Base-by-base conservation (phyloP, 805 yeast species). In the Wickerhamiella galacta region DNA sequence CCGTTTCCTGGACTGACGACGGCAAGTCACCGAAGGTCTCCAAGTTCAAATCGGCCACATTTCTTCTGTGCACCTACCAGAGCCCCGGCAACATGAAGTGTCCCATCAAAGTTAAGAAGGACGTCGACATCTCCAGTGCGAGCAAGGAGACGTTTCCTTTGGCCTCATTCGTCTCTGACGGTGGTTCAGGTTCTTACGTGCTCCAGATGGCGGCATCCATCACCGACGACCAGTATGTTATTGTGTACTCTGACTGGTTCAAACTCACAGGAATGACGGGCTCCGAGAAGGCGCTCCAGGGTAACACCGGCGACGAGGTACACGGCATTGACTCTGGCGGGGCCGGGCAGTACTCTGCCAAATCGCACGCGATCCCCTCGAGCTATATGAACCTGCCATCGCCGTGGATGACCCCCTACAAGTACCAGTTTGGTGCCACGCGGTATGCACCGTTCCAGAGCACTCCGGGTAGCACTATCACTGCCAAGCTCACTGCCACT, bases 361-460 rank as follows among this genome's bases (percentile, higher is more conserved):
- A 61, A 4, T 64, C 64, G 15, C 45, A 49, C 1, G 45, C 9
- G 42, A 63, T 6, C 59, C 64, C 26, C 57, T 5, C 60, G 60
- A 18, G 63, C 60, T 42, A 53, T 59, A 20, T 20, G 30, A 31
- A 27, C 38, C 26, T 56, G 8, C 28, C 71, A 0, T 54, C 51
- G 9, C 73, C 82, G 2, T 76, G 75, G 52, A 50, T 74, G 3
- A 58, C 83, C 5, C 66, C 92, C 2, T 87, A 85, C 57, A 67
- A 80, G 3, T 41, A 45, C 45, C 96, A 87, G 58, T 75, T 90
- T 0, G 94, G 94, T 20, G 54, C 44, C 15, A 70, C 79, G 7
- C 68, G 85, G 45, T 80, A 57, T 53, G 95, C 96, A 1, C 95
- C 95, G 33, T 81, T 83, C 94, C 95, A 85, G 57, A 52, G 63